Evolutionary conservation across 2,329 filamentous ascomycete species (phyloP).

Genomic region (Scolecobasidium constrictum): DNA sequence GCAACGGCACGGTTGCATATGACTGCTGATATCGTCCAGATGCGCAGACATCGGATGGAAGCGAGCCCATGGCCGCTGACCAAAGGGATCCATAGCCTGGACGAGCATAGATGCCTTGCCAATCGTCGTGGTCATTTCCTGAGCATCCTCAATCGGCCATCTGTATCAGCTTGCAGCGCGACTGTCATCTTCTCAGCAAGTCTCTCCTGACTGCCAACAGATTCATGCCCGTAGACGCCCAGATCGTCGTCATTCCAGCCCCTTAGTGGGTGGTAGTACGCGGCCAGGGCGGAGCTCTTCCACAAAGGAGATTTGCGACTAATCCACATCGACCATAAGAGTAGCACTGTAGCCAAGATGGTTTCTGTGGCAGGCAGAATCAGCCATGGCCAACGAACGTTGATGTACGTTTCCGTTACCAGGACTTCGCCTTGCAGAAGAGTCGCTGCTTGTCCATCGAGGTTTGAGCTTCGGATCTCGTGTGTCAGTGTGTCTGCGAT

Average conservation of each 20-base stretch:
- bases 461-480: background rate
- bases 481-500: background rate
- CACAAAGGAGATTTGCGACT: background rate
- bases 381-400: constrained; percentile 5
- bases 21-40: too few species aligned
- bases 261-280: background rate
- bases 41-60: too few species aligned
- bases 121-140: background rate
- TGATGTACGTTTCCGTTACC: constrained; percentile 1
- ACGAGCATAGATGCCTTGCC: too few species aligned
- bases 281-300: background rate
- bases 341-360: background rate
- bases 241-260: background rate
- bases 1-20: too few species aligned
- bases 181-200: background rate
- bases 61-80: too few species aligned
- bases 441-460: background rate
- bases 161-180: background rate
- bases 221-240: background rate
- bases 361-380: constrained; percentile 1
- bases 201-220: background rate
- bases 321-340: background rate
- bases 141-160: background rate
- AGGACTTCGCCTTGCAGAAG: background rate
- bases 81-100: too few species aligned